These are phyloP conservation scores for Cutaneotrichosporon spelunceum DNA, from an alignment of 1,284 basidiomycete species.

Conservation along the genomic window DNA sequence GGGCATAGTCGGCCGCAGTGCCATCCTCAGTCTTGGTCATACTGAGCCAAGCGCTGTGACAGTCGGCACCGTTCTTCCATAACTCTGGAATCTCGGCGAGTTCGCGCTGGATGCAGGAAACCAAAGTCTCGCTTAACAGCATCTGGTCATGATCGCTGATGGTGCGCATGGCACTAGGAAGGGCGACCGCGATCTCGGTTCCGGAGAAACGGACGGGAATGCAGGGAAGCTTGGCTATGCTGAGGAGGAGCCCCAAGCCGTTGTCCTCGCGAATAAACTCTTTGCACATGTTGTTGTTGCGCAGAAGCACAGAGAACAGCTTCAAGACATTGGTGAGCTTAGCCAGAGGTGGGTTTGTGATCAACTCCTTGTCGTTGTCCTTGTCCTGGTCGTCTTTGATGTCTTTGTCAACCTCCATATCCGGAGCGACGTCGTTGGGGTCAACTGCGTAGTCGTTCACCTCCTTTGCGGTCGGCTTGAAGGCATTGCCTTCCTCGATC, in stretches of 20 bases:
- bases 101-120: constrained; percentile 68
- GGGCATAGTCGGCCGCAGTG: constrained; percentile 12
- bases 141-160: constrained; percentile 81
- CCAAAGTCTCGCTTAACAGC: constrained; percentile 69
- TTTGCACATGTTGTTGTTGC: constrained; percentile 62
- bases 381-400: constrained; percentile 15
- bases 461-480: constrained; percentile 27
- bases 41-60: constrained; percentile 59
- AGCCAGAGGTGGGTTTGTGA: constrained; percentile 25
- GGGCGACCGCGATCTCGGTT: constrained; percentile 72
- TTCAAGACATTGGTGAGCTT: constrained; percentile 33
- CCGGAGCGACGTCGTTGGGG: constrained; percentile 5
- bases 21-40: constrained; percentile 21
- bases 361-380: constrained; percentile 16
- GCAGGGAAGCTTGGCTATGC: constrained; percentile 76
- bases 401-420: constrained; percentile 9
- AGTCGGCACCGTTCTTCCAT: constrained; percentile 58
- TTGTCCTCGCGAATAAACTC: constrained; percentile 71
- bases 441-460: constrained; percentile 25
- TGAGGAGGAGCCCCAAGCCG: constrained; percentile 71
- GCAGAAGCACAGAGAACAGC: constrained; percentile 16
- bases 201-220: constrained; percentile 85
- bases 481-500: constrained; percentile 40
- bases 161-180: constrained; percentile 81
- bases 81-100: constrained; percentile 68